These are phyloP conservation scores for Fusarium verticillioides DNA, from an alignment of 2,329 filamentous ascomycete genomes.

Conservation along the genomic window DNA sequence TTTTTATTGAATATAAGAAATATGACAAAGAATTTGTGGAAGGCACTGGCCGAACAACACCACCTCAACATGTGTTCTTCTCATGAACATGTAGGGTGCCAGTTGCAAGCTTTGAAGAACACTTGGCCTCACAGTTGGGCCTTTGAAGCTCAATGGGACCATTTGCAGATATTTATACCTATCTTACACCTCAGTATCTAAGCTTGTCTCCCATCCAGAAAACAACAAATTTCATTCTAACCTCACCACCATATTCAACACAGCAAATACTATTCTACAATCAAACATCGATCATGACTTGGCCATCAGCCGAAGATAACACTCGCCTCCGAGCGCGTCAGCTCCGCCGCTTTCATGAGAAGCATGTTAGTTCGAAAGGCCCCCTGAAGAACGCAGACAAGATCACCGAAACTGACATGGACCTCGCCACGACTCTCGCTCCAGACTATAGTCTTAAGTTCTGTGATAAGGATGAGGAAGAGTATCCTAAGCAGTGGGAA, in stretches of 20 bases:
- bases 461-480: not conserved
- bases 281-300: not conserved
- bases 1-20: not conserved
- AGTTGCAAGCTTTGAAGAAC: not conserved
- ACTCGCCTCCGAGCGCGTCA: not conserved
- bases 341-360: not conserved
- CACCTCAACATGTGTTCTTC: fast-evolving
- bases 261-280: not conserved
- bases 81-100: not conserved
- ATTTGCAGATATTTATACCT: not conserved
- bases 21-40: not conserved
- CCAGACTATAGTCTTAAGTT: not conserved
- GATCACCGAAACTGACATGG: not conserved
- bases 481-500: not conserved
- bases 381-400: not conserved
- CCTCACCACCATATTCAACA: not conserved
- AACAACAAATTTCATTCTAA: not conserved
- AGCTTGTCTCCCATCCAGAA: fast-evolving
- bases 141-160: fast-evolving
- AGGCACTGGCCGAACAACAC: fast-evolving
- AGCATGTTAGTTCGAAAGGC: not conserved
- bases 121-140: fast-evolving
- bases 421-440: not conserved
- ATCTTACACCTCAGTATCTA: no score
- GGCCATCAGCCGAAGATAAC: not conserved